Conservation (phyloP, 257 asterid species). For the Thymus quinquecostatus region DNA sequence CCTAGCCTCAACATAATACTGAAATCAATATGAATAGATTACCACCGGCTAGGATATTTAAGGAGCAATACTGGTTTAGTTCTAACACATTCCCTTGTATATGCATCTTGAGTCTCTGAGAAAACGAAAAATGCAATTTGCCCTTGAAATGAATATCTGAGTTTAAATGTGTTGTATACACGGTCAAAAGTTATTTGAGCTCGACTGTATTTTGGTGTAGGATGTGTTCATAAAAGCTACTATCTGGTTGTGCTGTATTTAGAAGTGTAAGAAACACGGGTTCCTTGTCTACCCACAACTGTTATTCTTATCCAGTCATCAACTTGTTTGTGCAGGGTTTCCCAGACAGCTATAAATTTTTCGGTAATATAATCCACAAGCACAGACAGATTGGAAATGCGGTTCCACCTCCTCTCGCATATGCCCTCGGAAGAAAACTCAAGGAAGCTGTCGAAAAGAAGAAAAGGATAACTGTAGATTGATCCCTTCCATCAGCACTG, state of each 20-base stretch:
- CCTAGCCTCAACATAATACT: background rate
- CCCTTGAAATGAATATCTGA: background rate
- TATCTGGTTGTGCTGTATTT: background rate
- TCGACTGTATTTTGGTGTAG: background rate
- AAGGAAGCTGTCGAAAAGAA: conserved; percentile 74
- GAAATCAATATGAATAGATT: background rate
- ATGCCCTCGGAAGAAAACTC: conserved; percentile 79
- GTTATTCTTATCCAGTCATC: background rate
- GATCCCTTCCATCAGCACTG: too few relatives aligned
- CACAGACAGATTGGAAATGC: conserved; percentile 96
- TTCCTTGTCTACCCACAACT: background rate
- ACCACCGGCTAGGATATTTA: background rate
- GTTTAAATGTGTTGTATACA: background rate
- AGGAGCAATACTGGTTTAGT: background rate
- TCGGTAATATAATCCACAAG: conserved; percentile 69
- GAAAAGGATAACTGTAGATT: background rate
- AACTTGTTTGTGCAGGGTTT: conserved; percentile 65
- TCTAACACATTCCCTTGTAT: background rate
- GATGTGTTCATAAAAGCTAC: background rate
- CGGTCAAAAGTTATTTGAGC: background rate
- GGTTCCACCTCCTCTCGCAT: conserved; percentile 94
- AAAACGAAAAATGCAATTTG: background rate
- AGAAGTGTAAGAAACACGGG: background rate
- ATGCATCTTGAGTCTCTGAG: background rate
- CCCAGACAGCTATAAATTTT: conserved; percentile 71